Base-by-base conservation (phyloP, 2,329 filamentous ascomycete species). In the Colletotrichum theobromicola region DNA sequence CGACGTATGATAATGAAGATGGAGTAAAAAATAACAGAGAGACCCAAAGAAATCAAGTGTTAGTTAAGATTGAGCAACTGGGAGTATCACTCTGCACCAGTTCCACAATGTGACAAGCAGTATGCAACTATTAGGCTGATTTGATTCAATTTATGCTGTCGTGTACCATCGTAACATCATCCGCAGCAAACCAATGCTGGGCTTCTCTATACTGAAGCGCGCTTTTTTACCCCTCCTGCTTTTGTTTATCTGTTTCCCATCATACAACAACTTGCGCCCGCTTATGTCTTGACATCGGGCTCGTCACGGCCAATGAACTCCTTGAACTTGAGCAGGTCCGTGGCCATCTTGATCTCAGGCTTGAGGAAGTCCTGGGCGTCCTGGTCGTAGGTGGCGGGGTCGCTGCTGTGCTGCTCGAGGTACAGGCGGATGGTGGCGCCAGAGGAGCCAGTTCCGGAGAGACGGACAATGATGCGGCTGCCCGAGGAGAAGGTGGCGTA, bases 351-450 rank as follows among this genome's bases (percentile, higher is more conserved):
- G 81, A 99, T 95, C 82, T 97, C 95, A 72, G 95, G 94, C 88
- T 94, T 94, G 80, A 99, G 90, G 88, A 98, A 99, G 73, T 96
- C 95, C 86, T 99, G 97, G 16, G 96, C 95, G 84, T 97, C 95
- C 81, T 94, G 84, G 73, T 88, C 91, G 82, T 97, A 97, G 75
- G 92, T 95, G 76, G 90, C 92, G 76, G 92, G 88, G 81, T 98
- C 95, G 77, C 88, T 91, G 85, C 94, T 96, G 88, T 98, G 94
- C 89, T 97, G 96, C 91, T 99, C 97, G 79, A 99, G 93, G 86
- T 99, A 99, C 78, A 99, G 89, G 77, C 97, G 94, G 83, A 99
- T 98, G 35, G 97, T 99, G 62, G 97, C 97, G 71, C 97, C 97
- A 64, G 95, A 97, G 80, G 94, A 97, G 78, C 97, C 97, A 24